Evolutionary conservation across 305 asterid genomes (phyloP).

Genomic region (Caryopteris hybrid): DNA sequence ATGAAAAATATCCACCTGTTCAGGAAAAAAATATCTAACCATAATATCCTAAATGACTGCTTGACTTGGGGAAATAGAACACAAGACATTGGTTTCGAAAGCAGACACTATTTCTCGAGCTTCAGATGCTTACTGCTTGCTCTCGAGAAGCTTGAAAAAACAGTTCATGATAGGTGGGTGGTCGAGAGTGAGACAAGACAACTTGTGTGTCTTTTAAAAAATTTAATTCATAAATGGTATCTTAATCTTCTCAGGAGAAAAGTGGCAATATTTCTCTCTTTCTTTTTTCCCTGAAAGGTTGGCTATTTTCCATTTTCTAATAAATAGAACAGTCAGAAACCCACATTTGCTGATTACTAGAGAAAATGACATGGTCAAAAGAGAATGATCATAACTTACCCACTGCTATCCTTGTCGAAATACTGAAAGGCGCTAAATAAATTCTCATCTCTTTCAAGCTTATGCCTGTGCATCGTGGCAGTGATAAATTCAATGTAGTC

Average conservation of each 20-base stretch:
- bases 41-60: too few relatives aligned
- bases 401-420: slow-evolving; percentile 88
- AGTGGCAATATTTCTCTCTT: not conserved
- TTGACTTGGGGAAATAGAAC: too few relatives aligned
- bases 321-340: not conserved
- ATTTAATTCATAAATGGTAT: not conserved
- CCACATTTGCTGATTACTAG: not conserved
- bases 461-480: slow-evolving; percentile 98
- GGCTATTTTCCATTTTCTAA: not conserved
- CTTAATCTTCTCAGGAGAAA: not conserved
- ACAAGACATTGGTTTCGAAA: too few relatives aligned
- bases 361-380: not conserved
- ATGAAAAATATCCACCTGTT: too few relatives aligned
- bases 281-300: too few relatives aligned
- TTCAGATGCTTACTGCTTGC: not conserved
- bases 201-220: not conserved
- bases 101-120: too few relatives aligned
- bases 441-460: slow-evolving; percentile 87
- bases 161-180: not conserved
- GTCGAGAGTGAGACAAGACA: not conserved
- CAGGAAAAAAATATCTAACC: too few relatives aligned
- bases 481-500: slow-evolving; percentile 92
- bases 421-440: slow-evolving; percentile 71
- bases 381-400: slow-evolving; percentile 44
- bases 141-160: not conserved